Evolutionary conservation across 345 rosid genomes (phyloP).

Genomic region (Lumnitzera racemosa): DNA sequence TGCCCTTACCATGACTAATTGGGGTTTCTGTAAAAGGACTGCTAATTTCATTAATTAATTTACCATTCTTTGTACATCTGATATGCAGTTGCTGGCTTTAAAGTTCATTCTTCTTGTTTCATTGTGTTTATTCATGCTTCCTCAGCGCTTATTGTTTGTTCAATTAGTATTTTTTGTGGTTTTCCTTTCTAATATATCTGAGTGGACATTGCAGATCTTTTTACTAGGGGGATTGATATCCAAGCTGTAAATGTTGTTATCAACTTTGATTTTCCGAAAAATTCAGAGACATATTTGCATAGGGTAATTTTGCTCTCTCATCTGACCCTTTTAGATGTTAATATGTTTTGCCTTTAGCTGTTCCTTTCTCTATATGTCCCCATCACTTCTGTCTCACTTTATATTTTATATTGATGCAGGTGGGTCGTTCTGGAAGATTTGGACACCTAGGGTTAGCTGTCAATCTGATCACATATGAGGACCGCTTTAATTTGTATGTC

Average conservation of each 20-base stretch:
- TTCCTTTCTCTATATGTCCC: neutral
- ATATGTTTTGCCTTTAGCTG: conserved; percentile 9
- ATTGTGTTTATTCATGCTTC: neutral
- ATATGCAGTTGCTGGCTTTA: too few relatives aligned
- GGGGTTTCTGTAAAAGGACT: too few relatives aligned
- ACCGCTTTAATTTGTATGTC: conserved; percentile 94
- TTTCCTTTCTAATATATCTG: neutral
- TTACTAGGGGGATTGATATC: conserved; percentile 98
- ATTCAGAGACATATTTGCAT: conserved; percentile 95
- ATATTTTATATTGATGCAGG: conserved; percentile 34
- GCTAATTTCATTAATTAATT: too few relatives aligned
- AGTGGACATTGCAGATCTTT: conserved; percentile 60
- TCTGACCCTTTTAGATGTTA: conserved; percentile 25
- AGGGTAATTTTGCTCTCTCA: conserved; percentile 48
- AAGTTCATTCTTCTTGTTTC: too few relatives aligned
- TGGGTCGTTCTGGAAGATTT: conserved; percentile 98
- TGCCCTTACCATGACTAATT: too few relatives aligned
- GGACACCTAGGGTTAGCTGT: conserved; percentile 99
- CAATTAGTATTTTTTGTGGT: neutral
- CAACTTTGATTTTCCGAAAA: conserved; percentile 96
- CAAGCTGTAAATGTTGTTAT: conserved; percentile 99
- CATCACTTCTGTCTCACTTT: neutral
- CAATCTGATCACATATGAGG: conserved; percentile 97
- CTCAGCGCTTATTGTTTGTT: neutral
- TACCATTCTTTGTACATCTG: too few relatives aligned